These are phyloP conservation scores for Sugiyamaella chiloensis DNA, from an alignment of 805 yeast genomes.

Conservation along the genomic window DNA sequence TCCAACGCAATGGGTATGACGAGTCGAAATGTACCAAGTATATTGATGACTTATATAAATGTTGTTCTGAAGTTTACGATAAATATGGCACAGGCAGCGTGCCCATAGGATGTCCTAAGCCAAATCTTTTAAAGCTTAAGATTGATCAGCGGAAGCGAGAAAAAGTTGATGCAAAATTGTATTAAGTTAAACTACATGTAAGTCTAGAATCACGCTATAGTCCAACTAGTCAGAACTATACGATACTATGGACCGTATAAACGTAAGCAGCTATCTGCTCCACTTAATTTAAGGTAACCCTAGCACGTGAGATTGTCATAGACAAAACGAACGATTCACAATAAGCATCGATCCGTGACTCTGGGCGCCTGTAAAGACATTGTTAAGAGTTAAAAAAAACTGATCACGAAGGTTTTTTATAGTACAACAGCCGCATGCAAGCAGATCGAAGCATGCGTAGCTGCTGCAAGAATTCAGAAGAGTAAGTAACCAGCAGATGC, in stretches of 20 bases:
- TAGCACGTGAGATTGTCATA: slow-evolving; percentile 26
- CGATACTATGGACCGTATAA: slow-evolving; percentile 19
- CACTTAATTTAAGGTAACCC: slow-evolving; percentile 21
- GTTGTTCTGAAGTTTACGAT: slow-evolving; percentile 67
- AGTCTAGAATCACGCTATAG: slow-evolving; percentile 17
- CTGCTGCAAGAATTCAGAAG: too few relatives aligned
- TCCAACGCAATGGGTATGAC: slow-evolving; percentile 57
- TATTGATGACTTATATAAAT: slow-evolving; percentile 68
- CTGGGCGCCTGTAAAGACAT: slow-evolving; percentile 28
- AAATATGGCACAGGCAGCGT: slow-evolving; percentile 56
- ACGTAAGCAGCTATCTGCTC: slow-evolving; percentile 5
- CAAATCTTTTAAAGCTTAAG: slow-evolving; percentile 58
- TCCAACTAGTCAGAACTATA: slow-evolving; percentile 5
- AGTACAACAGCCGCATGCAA: too few relatives aligned
- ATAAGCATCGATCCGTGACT: slow-evolving; percentile 25
- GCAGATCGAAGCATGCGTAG: too few relatives aligned
- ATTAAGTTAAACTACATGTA: slow-evolving; percentile 7
- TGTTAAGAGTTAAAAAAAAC: slow-evolving; percentile 18
- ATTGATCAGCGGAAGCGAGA: slow-evolving; percentile 60
- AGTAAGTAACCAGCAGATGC: too few relatives aligned
- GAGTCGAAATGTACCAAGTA: slow-evolving; percentile 69
- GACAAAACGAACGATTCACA: slow-evolving; percentile 22
- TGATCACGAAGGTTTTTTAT: too few relatives aligned
- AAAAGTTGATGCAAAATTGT: slow-evolving; percentile 3
- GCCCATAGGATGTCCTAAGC: slow-evolving; percentile 77